phyloP scores from a whole-genome alignment of 2,329 filamentous ascomycete genomes.

The Apiospora saccharicola region DNA sequence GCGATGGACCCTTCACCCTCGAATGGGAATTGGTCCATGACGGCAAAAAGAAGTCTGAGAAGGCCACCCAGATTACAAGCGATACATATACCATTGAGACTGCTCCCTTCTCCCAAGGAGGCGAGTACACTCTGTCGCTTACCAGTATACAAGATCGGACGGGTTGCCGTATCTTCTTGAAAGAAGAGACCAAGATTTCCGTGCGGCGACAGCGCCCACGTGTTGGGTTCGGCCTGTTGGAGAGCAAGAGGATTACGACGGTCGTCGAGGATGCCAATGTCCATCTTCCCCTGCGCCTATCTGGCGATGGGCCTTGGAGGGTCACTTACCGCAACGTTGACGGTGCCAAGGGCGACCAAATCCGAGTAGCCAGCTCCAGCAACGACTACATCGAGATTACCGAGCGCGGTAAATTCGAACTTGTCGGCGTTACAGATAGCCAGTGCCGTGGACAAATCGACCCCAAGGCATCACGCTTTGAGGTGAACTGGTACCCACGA shows the following conservation, averaged over 20 bases:
- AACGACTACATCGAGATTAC: slow-evolving; percentile 76
- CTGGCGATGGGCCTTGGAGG: slow-evolving; percentile 85
- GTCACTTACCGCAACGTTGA: slow-evolving; percentile 77
- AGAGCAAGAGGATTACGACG: slow-evolving; percentile 77
- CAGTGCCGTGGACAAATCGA: slow-evolving; percentile 86
- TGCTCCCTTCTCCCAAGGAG: slow-evolving; percentile 76
- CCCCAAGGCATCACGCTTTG: slow-evolving; percentile 74
- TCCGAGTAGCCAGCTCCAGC: slow-evolving; percentile 45
- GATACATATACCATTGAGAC: slow-evolving; percentile 77
- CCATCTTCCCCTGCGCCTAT: slow-evolving; percentile 81
- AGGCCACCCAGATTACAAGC: slow-evolving; percentile 67
- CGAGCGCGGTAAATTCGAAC: slow-evolving; percentile 78
- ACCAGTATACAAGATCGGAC: slow-evolving; percentile 87
- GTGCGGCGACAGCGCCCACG: slow-evolving; percentile 90
- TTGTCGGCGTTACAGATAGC: slow-evolving; percentile 78
- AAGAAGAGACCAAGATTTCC: slow-evolving; percentile 83
- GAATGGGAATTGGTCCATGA: slow-evolving; percentile 95
- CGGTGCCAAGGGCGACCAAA: slow-evolving; percentile 48
- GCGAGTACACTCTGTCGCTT: slow-evolving; percentile 87
- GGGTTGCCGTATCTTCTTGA: slow-evolving; percentile 84
- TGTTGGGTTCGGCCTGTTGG: slow-evolving; percentile 83
- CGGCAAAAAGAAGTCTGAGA: slow-evolving; percentile 79
- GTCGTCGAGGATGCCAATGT: slow-evolving; percentile 80
- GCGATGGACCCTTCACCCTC: slow-evolving; percentile 86
- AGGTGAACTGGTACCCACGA: slow-evolving; percentile 84